Percentiles rank a stretch among this genome's conserved stretches.
These are phyloP conservation scores for Fagopyrum homotropicum DNA, from an alignment of 148 eudicot genomes.

Conservation along the genomic window DNA sequence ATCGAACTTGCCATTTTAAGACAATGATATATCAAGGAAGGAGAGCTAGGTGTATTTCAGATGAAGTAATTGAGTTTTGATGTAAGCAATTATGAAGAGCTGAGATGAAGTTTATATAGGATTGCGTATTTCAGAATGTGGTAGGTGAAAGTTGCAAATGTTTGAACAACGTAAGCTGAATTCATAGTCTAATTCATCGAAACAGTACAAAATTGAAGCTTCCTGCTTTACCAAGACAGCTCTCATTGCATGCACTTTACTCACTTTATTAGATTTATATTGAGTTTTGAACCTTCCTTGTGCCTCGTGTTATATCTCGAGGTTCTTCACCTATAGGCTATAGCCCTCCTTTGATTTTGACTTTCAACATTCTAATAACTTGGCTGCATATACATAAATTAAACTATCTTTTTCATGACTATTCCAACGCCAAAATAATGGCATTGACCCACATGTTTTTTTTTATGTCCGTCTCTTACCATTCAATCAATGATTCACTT, in stretches of 20 bases:
- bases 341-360: not conserved
- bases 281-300: not conserved
- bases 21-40: not conserved
- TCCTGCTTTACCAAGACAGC: not conserved
- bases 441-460: not conserved
- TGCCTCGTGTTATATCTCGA: not conserved
- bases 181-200: too few relatives aligned
- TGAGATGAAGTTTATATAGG: not conserved
- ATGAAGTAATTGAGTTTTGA: not conserved
- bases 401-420: not conserved
- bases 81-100: not conserved
- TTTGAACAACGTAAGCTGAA: too few relatives aligned
- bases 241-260: too few relatives aligned
- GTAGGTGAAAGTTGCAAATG: not conserved
- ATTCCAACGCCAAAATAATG: not conserved
- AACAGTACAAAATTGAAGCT: not conserved
- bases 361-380: not conserved
- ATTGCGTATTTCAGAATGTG: not conserved
- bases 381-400: not conserved
- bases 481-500: not conserved
- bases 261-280: too few relatives aligned
- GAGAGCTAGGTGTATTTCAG: not conserved
- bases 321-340: not conserved
- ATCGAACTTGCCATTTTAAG: not conserved
- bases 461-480: not conserved